Conservation (phyloP, 495 filamentous ascomycete genomes). For the Chaetomidium leptoderma region DNA sequence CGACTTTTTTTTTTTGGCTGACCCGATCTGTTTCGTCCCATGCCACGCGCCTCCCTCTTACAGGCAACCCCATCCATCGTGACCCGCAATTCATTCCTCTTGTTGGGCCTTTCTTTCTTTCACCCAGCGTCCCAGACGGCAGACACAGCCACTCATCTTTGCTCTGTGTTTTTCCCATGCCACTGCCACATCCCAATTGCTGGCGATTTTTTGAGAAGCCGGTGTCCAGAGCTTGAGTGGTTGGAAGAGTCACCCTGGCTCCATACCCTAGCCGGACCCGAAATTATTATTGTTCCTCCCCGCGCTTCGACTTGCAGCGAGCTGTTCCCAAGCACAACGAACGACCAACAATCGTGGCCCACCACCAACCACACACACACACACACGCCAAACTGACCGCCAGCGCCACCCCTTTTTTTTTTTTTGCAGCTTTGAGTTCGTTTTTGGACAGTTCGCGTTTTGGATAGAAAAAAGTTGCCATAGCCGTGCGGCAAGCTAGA, state of each 20-base stretch:
- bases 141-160: conserved; percentile 22
- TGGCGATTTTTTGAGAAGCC: conserved; percentile 20
- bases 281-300: conserved; percentile 39
- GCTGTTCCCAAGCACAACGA: conserved; percentile 18
- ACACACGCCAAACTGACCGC: conserved; percentile 13
- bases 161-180: conserved; percentile 12
- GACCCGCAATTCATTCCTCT: conserved; percentile 19
- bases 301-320: conserved; percentile 26
- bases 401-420: not conserved
- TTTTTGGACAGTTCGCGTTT: conserved; percentile 14
- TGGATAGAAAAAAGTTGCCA: conserved; percentile 22
- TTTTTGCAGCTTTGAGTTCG: not conserved
- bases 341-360: conserved; percentile 14
- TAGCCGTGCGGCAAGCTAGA: conserved; percentile 21
- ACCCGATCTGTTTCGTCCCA: conserved; percentile 19
- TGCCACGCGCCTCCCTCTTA: conserved; percentile 13
- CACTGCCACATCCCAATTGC: conserved; percentile 19
- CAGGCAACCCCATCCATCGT: conserved; percentile 12
- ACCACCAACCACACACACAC: conserved; percentile 11
- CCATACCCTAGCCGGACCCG: conserved; percentile 29
- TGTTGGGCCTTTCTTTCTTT: conserved; percentile 17
- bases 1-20: conserved; percentile 27
- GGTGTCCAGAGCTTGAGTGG: conserved; percentile 17
- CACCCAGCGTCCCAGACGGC: conserved; percentile 7
- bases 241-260: conserved; percentile 20